Evolutionary conservation across 192 early-diverging fungal genomes (phyloP), one percentile per base, ranked within the genome.

Genomic region (Chytriomyces sp.): DNA sequence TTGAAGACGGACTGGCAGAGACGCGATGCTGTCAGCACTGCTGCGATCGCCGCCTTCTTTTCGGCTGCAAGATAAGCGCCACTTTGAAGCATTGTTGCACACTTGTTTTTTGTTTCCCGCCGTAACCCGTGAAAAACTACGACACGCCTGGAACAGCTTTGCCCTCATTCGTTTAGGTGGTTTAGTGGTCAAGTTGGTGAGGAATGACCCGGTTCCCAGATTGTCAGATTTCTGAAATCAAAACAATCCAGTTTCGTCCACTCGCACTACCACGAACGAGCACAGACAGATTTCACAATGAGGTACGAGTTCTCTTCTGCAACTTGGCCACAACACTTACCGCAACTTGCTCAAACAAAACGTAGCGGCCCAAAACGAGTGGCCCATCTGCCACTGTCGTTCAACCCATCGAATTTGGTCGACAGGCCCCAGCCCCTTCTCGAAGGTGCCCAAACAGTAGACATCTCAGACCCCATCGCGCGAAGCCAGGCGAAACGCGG

Each of bases 1-100:
- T 90, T 84, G 82, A 98, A 98, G n/a, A 97, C 96, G 1, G 83
- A 85, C 77, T 93, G 90, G 80, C 97, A 97, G 24, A 98, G 92
- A n/a, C 86, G 87, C 28, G 92, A 92, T 2, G 98, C 98, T 50
- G 86, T 84, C 45, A 93, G 83, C 64, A 99, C 98, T 18, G 97
- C 97, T 62, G 91, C 83, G 75, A 98, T 93, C 64, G 95, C 98
- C 60, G 94, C 91, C 10, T 61, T 26, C 11, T 18, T 28, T 60
- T 78, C 77, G 45, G 8, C 26, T 10, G 7, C 50, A 24, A 76
- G 74, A 62, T 73, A 73, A 28, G 35, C 23, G 20, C 9, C 23
- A 43, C 45, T 73, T 61, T 64, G 20, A 6, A 59, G 57, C 16
- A n/a, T 7, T 59, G 57, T 59, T 59, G 20, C 5, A 20, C 20